A percentile compares a stretch with the other conserved stretches of the same genome.
Evolutionary conservation across 768 basidiomycete species (phyloP).

Genomic region (Termitomyces heimii): DNA sequence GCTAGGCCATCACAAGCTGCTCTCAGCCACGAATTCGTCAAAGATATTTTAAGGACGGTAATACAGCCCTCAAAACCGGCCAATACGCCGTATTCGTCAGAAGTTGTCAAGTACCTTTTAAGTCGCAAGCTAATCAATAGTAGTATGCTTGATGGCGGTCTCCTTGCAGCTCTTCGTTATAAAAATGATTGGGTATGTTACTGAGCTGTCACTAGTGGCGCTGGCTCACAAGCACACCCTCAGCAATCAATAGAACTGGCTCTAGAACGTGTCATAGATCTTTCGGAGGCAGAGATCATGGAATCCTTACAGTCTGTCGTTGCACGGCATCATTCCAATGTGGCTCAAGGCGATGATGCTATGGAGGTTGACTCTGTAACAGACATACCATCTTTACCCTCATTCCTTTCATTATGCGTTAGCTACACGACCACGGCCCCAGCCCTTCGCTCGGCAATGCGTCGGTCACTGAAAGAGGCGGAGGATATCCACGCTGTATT

Average conservation of each 20-base stretch:
- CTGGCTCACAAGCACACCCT: background rate
- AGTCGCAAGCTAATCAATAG: slow-evolving; percentile 48
- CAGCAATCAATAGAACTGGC: slow-evolving; percentile 45
- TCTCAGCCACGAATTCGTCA: slow-evolving; percentile 48
- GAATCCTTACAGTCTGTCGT: slow-evolving; percentile 42
- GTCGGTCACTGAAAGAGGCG: slow-evolving; percentile 40
- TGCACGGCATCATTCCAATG: slow-evolving; percentile 24
- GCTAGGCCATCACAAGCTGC: background rate
- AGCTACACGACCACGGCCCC: slow-evolving; percentile 32
- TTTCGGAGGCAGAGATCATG: slow-evolving; percentile 62
- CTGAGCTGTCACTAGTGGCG: background rate
- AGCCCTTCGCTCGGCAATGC: slow-evolving; percentile 44
- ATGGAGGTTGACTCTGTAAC: slow-evolving; percentile 30
- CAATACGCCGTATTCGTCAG: slow-evolving; percentile 44
- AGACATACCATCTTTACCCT: slow-evolving; percentile 23
- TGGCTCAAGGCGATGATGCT: slow-evolving; percentile 29
- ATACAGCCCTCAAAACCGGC: slow-evolving; percentile 35
- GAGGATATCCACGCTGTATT: slow-evolving; percentile 44
- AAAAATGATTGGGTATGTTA: slow-evolving; percentile 64
- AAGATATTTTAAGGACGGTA: slow-evolving; percentile 47
- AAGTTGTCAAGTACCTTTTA: slow-evolving; percentile 54
- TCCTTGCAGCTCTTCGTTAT: slow-evolving; percentile 46
- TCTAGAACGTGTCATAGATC: slow-evolving; percentile 49
- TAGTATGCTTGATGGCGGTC: slow-evolving; percentile 55
- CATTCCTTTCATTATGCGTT: slow-evolving; percentile 30